Base-by-base conservation (phyloP, 306 rosid species). In the Prunus mume region DNA sequence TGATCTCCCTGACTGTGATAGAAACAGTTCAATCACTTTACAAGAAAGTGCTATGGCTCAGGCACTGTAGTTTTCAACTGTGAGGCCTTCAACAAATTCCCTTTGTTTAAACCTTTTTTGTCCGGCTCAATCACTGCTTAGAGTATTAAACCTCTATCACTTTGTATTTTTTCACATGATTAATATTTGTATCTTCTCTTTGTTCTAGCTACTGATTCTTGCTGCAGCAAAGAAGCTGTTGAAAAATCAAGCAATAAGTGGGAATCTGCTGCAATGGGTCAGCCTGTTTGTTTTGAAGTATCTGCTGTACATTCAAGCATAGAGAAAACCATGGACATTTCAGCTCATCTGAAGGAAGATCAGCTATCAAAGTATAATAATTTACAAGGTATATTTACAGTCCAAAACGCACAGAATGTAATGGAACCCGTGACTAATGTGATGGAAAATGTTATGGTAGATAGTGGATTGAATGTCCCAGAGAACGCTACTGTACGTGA, bases 251-350 rank as follows among this genome's bases (percentile, higher is more conserved):
- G 25, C 25, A 69, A 69, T 43, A 69, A 52, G 61, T 50, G 6
- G 57, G 30, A 46, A 20, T 51, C 68, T n/a, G 52, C 30, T 24
- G 20, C 15, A 17, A 6, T 12, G 28, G 28, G 51, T 56, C 55
- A 57, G n/a, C 73, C 24, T 10, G 22, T 9, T 66, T 7, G 15
- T 6, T 12, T 58, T 58, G 46, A 43, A n/a, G 47, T 6, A 12
- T 71, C 78, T 71, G 46, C 74, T 71, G 73, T 32, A 55, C 27
- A 69, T 69, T 14, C 22, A 13, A 25, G 38, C 77, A 38, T 58
- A n/a, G 55, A 47, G 49, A 43, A 52, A 64, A 19, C 34, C 15
- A 41, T 43, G 14, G 75, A 75, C 43, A 7, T 6, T 15, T 24
- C 19, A 9, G 19, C 10, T 9, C n/a, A 57, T 46, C 3, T 73